phyloP scores from a whole-genome alignment of 441 rosid species.

The Croton laevigatus region DNA sequence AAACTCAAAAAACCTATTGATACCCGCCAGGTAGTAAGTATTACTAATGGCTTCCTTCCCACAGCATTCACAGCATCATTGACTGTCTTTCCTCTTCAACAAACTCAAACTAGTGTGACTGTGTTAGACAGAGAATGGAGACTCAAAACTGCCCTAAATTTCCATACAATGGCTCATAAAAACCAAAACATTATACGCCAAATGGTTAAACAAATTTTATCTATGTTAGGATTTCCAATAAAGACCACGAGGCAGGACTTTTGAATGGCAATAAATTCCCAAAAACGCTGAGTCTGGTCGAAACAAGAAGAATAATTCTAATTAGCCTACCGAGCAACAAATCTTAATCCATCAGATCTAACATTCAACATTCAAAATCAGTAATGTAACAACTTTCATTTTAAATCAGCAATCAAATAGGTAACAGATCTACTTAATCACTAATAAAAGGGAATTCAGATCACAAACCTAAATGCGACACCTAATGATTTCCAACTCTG shows the following conservation, averaged over 20 bases:
- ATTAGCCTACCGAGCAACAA: neutral
- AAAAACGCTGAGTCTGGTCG: neutral
- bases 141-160: neutral
- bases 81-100: no score
- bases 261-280: neutral
- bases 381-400: neutral
- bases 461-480: slow-evolving; percentile 5
- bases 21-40: neutral
- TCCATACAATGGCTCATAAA: neutral
- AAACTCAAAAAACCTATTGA: neutral
- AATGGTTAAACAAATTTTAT: neutral
- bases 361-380: neutral
- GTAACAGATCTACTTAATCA: neutral
- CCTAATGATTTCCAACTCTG: neutral
- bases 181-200: neutral
- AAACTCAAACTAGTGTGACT: neutral
- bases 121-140: neutral
- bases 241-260: neutral
- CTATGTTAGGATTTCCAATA: neutral
- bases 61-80: neutral
- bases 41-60: neutral
- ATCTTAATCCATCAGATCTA: slow-evolving; percentile 4
- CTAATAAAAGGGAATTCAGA: neutral
- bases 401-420: neutral
- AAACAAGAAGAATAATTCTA: neutral